phyloP scores from a whole-genome alignment of 2,329 filamentous ascomycete species.

The Sarocladium kiliense region DNA sequence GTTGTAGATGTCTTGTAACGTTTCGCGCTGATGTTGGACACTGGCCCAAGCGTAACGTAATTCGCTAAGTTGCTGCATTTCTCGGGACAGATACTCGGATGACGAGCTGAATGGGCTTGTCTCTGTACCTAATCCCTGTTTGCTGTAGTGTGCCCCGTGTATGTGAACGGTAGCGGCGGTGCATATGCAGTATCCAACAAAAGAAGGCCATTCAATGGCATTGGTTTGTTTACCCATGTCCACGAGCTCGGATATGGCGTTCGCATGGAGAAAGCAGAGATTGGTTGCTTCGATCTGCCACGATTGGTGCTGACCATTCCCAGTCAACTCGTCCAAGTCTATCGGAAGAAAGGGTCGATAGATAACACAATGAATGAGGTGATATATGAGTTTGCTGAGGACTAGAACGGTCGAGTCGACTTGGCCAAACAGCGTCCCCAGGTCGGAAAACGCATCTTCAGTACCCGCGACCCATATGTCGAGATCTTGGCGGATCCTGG shows the following conservation, averaged over 20 bases:
- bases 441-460: conserved; percentile 70
- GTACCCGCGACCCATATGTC: conserved; percentile 82
- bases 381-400: conserved; percentile 81
- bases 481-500: conserved; percentile 78
- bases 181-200: conserved; percentile 81
- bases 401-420: conserved; percentile 73
- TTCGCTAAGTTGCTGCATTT: conserved; percentile 75
- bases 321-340: conserved; percentile 73
- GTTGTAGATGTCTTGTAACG: conserved; percentile 69
- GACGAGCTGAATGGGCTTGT: conserved; percentile 59
- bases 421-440: conserved; percentile 71
- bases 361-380: conserved; percentile 79
- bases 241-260: conserved; percentile 78
- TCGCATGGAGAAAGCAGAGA: conserved; percentile 79
- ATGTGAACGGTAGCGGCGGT: conserved; percentile 86
- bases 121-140: conserved; percentile 39
- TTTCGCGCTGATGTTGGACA: conserved; percentile 74
- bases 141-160: conserved; percentile 75
- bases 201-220: conserved; percentile 78
- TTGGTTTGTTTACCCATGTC: conserved; percentile 71
- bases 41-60: conserved; percentile 71
- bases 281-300: conserved; percentile 93
- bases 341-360: conserved; percentile 85
- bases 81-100: conserved; percentile 66
- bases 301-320: conserved; percentile 77